Conservation (phyloP, 352 stramenopile species). For the Globisporangium radiosum region DNA sequence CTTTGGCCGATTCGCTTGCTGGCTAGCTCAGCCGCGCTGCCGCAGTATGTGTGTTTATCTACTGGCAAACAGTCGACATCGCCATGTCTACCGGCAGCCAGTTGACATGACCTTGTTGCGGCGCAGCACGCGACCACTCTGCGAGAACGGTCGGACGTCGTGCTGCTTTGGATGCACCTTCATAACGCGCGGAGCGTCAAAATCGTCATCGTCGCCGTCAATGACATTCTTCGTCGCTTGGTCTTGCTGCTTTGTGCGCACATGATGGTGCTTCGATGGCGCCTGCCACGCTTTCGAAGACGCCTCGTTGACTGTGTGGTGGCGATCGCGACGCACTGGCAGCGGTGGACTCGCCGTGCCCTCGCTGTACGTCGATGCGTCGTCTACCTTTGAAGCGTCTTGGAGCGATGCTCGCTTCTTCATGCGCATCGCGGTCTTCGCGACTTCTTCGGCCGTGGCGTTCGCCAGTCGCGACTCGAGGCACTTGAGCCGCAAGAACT, state of each 20-base stretch:
- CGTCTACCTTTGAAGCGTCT: constrained; percentile 5
- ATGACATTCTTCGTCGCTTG: constrained; percentile 11
- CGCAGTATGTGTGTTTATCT: too few relatives aligned
- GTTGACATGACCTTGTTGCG: constrained; percentile 48
- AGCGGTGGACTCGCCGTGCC: constrained; percentile 4
- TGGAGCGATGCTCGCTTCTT: constrained; percentile 32
- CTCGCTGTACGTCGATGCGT: constrained; percentile 10
- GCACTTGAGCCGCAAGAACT: constrained; percentile 64
- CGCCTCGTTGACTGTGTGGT: not conserved
- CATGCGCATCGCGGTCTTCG: constrained; percentile 11
- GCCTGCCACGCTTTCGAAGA: constrained; percentile 9
- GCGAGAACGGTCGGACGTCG: constrained; percentile 42
- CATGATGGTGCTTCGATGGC: not conserved
- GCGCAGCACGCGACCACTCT: constrained; percentile 29
- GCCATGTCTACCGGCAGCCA: constrained; percentile 19
- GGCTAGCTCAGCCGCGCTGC: too few relatives aligned
- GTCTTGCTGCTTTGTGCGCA: not conserved
- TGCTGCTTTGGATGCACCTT: constrained; percentile 60
- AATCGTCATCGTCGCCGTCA: constrained; percentile 2
- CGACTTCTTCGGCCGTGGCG: constrained; percentile 3
- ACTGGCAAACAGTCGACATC: too few relatives aligned
- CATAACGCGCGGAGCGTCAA: constrained; percentile 34
- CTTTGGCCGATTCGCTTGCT: too few relatives aligned
- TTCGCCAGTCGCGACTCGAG: constrained; percentile 43
- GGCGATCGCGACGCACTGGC: not conserved